These are phyloP conservation scores for Podosphaera fusca DNA, from an alignment of 2,329 filamentous ascomycete genomes.

Conservation along the genomic window DNA sequence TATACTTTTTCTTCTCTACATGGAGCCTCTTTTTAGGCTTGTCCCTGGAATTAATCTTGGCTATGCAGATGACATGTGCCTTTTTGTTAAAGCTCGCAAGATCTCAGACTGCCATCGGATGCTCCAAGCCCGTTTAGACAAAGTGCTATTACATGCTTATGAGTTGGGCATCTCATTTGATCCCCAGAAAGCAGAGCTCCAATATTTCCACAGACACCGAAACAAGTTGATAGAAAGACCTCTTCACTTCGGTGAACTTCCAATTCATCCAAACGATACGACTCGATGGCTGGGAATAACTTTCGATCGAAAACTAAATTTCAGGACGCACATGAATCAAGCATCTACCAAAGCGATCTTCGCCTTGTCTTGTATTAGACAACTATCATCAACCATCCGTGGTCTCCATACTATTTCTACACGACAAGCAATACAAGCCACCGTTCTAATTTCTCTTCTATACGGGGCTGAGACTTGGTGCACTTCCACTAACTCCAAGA, in stretches of 20 bases:
- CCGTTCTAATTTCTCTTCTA: no score
- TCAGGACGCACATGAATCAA: not conserved
- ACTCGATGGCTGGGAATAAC: not conserved
- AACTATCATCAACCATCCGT: not conserved
- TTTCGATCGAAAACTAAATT: not conserved
- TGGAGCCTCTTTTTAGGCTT: not conserved
- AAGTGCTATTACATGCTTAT: not conserved
- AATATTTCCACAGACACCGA: not conserved
- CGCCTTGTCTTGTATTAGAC: not conserved
- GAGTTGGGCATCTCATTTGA: not conserved
- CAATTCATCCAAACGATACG: not conserved
- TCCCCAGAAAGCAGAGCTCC: not conserved
- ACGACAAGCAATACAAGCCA: no score
- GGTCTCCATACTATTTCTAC: not conserved
- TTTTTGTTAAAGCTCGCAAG: not conserved
- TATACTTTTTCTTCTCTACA: not conserved
- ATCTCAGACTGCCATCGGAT: not conserved
- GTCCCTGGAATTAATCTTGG: not conserved
- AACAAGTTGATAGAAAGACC: not conserved
- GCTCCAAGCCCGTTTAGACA: not conserved
- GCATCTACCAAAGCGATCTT: not conserved
- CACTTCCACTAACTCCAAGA: no score
- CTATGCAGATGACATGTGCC: not conserved
- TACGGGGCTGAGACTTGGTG: no score
- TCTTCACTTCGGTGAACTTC: not conserved